Percentiles rank a stretch among this genome's conserved stretches.
Conservation (phyloP, 2,329 filamentous ascomycete genomes). For the Orbilia brochopaga region DNA sequence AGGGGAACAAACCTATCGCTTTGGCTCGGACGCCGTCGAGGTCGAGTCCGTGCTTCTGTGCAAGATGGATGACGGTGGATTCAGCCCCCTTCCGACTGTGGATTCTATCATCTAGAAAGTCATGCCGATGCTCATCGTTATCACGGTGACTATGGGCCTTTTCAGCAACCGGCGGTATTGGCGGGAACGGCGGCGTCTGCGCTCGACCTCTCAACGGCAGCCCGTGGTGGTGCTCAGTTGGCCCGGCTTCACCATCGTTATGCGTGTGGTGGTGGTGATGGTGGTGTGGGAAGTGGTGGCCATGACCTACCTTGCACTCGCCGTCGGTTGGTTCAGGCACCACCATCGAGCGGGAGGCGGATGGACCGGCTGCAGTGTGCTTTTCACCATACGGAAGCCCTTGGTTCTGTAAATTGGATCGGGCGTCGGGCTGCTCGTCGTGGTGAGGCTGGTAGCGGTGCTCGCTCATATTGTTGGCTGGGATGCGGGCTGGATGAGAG, state of each 20-base stretch:
- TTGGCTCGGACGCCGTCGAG: slow-evolving; percentile 42
- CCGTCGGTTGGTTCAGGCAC: slow-evolving; percentile 28
- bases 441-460: slow-evolving; percentile 3
- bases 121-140: slow-evolving; percentile 19
- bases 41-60: slow-evolving; percentile 43
- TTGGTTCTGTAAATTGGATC: too few relatives aligned
- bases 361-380: slow-evolving; percentile 1
- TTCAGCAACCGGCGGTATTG: slow-evolving; percentile 2
- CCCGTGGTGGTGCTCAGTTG: slow-evolving; percentile 20
- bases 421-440: background rate
- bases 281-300: slow-evolving; percentile 44
- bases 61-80: slow-evolving; percentile 44
- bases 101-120: slow-evolving; percentile 29
- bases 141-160: slow-evolving; percentile 10
- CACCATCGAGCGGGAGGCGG: background rate
- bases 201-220: slow-evolving; percentile 32
- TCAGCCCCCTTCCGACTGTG: slow-evolving; percentile 37
- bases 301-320: slow-evolving; percentile 32
- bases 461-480: slow-evolving; percentile 22
- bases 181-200: slow-evolving; percentile 1
- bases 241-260: slow-evolving; percentile 19
- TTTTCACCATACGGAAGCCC: slow-evolving; percentile 15
- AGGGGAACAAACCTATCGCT: slow-evolving; percentile 29
- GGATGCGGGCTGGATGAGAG: slow-evolving; percentile 21
- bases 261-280: slow-evolving; percentile 48